Base-by-base conservation (phyloP, 169 alveolate species). In the Plasmodium adleri region DNA sequence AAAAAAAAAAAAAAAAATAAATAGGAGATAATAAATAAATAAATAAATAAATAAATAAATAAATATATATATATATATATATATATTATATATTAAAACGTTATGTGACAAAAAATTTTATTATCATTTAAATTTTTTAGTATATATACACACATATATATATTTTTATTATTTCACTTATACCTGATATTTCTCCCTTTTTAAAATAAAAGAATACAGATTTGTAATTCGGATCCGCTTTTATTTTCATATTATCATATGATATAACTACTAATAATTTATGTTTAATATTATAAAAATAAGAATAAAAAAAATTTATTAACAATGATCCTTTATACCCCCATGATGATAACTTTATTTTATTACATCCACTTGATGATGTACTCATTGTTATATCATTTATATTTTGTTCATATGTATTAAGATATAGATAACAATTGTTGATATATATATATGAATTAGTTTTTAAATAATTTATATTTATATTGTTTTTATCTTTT, bases 281-380 rank as follows among this genome's bases (percentile, higher is more conserved):
- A 26, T 83, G 68, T 8, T 83, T 58, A 10, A 74, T 83, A 17
- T 83, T 83, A 62, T 83, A 83, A 54, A 83, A 83, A 62, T 83
- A 83, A 6, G 64, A 80, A 56, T 83, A 83, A 26, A 83, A 83
- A 15, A 83, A 39, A 47, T 83, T 83, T 28, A 83, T 22, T 26
- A 83, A 49, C 15, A 83, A 24, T 54, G 45, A 52, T 54, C 91
- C 91, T 60, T 60, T 83, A 62, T 56, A 83, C 1, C 91, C 91
- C 12, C 59, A 58, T 8, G 91, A 58, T 13, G 91, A 39, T 39
- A 83, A 68, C 22, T 68, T 47, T 8, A 24, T 66, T 39, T 67
- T 83, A 1, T 32, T 26, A 7, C 26, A 43, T 39, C 47, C 9
- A 39, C 2, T 39, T 39, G 47, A 9, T 39, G 47, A 39, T 39